Evolutionary conservation across 148 eudicot genomes (phyloP).

Genomic region (Beta vulgaris): DNA sequence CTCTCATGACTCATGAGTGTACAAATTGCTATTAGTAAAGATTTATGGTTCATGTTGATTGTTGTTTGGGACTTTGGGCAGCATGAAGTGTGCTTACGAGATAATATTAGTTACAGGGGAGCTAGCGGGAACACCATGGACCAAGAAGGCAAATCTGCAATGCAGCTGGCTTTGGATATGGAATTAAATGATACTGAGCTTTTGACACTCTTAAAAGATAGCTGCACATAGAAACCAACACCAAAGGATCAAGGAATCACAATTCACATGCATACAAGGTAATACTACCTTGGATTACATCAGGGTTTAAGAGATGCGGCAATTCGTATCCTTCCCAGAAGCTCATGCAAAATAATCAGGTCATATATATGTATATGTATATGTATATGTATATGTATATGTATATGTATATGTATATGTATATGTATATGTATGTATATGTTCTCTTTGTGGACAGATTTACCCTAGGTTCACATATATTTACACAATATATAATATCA

Average conservation of each 20-base stretch:
- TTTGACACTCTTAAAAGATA: constrained; percentile 52
- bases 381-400: not conserved
- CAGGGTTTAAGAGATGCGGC: constrained; percentile 8
- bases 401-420: not conserved
- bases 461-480: constrained; percentile 13
- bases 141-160: constrained; percentile 64
- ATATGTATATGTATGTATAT: not conserved
- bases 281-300: not conserved
- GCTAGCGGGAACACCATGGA: constrained; percentile 57
- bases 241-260: not conserved
- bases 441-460: constrained; percentile 1
- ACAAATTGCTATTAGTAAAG: not conserved
- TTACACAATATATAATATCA: not conserved
- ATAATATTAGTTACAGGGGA: constrained; percentile 47
- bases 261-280: constrained; percentile 16
- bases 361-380: not conserved
- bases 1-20: too few relatives aligned
- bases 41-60: not conserved
- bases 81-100: constrained; percentile 1
- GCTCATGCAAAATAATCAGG: constrained; percentile 12
- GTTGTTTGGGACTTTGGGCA: not conserved
- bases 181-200: constrained; percentile 63
- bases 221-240: constrained; percentile 36
- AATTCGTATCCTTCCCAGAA: constrained; percentile 16
- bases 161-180: constrained; percentile 48